phyloP scores from a whole-genome alignment of 2,329 filamentous ascomycete species.

The Exophiala mesophila region DNA sequence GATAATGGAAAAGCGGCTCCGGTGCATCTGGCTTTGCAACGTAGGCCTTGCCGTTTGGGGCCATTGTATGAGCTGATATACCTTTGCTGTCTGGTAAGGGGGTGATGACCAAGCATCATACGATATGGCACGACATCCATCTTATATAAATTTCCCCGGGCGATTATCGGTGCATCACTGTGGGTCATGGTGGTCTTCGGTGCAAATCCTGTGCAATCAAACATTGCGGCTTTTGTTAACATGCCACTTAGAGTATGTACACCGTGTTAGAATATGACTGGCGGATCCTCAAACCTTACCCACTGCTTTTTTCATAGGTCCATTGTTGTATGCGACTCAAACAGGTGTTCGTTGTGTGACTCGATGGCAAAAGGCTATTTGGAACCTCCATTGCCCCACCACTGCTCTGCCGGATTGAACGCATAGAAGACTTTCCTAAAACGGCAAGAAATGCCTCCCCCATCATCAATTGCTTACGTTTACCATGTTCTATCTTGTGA shows the following conservation, averaged over 20 bases:
- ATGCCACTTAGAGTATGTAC: neutral
- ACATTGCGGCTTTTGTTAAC: neutral
- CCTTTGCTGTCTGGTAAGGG: neutral
- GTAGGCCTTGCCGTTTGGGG: neutral
- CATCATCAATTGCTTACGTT: neutral
- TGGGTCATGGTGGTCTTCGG: neutral
- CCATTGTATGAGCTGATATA: neutral
- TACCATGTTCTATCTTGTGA: conserved; percentile 1
- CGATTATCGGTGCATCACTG: neutral
- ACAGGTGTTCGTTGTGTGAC: neutral
- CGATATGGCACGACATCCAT: neutral
- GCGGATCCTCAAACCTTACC: neutral
- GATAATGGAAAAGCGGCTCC: conserved; percentile 23
- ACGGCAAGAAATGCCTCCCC: neutral
- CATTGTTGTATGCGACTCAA: conserved; percentile 1
- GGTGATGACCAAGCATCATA: neutral
- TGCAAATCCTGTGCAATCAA: neutral
- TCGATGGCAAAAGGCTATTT: neutral
- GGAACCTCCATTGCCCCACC: neutral
- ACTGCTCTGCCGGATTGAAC: neutral
- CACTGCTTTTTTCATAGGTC: neutral
- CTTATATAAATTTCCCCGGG: conserved; percentile 1
- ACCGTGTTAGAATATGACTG: conserved; percentile 1
- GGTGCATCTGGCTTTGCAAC: conserved; percentile 1
- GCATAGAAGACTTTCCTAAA: conserved; percentile 1